Percentiles rank a stretch among this genome's conserved stretches.
Conservation (phyloP, 441 rosid species). For the Metrosideros polymorpha region DNA sequence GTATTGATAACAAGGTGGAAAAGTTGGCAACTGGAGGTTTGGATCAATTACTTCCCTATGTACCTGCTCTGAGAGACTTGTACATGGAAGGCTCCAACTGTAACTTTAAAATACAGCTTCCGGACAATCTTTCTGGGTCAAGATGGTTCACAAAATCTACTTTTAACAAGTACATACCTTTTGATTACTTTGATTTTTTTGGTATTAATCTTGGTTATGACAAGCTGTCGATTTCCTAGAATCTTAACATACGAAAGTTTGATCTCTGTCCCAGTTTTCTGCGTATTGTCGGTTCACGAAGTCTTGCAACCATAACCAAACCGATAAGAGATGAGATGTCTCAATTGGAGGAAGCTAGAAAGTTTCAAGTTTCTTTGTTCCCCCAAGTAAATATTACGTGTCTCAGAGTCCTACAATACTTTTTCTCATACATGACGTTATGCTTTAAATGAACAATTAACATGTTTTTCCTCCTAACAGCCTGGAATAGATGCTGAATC, state of each 20-base stretch:
- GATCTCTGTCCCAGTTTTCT: slow-evolving; percentile 32
- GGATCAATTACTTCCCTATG: slow-evolving; percentile 39
- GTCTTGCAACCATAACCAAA: slow-evolving; percentile 23
- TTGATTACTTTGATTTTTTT: background rate
- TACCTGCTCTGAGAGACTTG: slow-evolving; percentile 33
- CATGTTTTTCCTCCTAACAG: slow-evolving; percentile 21
- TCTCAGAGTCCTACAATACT: background rate
- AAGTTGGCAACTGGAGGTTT: slow-evolving; percentile 37
- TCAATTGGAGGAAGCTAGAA: slow-evolving; percentile 58
- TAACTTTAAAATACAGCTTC: slow-evolving; percentile 31
- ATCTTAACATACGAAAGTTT: background rate
- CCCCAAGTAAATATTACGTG: slow-evolving; percentile 24
- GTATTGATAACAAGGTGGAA: slow-evolving; percentile 28
- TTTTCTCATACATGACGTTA: background rate
- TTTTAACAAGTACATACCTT: slow-evolving; percentile 32
- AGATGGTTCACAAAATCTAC: slow-evolving; percentile 59
- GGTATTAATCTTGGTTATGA: background rate
- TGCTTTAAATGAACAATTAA: slow-evolving; percentile 4
- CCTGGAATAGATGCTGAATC: slow-evolving; percentile 22
- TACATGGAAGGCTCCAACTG: slow-evolving; percentile 31
- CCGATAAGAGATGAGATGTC: slow-evolving; percentile 44
- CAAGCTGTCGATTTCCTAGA: background rate
- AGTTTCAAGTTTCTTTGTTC: slow-evolving; percentile 47
- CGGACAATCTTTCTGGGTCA: slow-evolving; percentile 16
- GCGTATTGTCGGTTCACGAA: slow-evolving; percentile 27